A percentile compares a stretch with the other conserved stretches of the same genome.
Conservation (phyloP, 345 rosid species). For the Erucastrum elatum region DNA sequence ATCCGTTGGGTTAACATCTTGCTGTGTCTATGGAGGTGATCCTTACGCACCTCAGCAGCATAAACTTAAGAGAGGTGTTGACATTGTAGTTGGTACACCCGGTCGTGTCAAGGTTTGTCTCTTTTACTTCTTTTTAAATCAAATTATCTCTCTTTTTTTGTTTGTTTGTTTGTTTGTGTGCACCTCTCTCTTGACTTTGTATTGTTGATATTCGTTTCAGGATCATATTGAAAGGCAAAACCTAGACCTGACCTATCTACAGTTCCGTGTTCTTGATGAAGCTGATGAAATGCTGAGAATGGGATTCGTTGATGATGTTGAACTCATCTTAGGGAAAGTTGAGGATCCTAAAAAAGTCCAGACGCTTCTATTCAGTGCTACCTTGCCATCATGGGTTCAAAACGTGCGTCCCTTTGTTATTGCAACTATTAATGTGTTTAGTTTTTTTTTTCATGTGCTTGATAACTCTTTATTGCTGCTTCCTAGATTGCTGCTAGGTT, state of each 20-base stretch:
- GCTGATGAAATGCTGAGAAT: conserved; percentile 98
- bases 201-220: conserved; percentile 36
- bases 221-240: conserved; percentile 83
- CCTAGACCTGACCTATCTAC: conserved; percentile 61
- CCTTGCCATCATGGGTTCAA: conserved; percentile 89
- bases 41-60: conserved; percentile 60
- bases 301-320: conserved; percentile 99
- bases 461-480: not conserved
- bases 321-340: conserved; percentile 93
- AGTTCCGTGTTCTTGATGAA: conserved; percentile 95
- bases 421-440: not conserved
- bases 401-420: conserved; percentile 48
- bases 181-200: not conserved
- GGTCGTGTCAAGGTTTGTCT: conserved; percentile 81
- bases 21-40: conserved; percentile 95
- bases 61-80: conserved; percentile 78
- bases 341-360: conserved; percentile 80
- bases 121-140: not conserved
- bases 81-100: conserved; percentile 90
- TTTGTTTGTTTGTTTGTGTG: not conserved
- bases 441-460: no score
- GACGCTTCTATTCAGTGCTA: conserved; percentile 99
- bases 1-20: conserved; percentile 65
- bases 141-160: not conserved
- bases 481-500: conserved; percentile 69